Conservation (phyloP, 306 rosid species). For the Dryas alaskensis region DNA sequence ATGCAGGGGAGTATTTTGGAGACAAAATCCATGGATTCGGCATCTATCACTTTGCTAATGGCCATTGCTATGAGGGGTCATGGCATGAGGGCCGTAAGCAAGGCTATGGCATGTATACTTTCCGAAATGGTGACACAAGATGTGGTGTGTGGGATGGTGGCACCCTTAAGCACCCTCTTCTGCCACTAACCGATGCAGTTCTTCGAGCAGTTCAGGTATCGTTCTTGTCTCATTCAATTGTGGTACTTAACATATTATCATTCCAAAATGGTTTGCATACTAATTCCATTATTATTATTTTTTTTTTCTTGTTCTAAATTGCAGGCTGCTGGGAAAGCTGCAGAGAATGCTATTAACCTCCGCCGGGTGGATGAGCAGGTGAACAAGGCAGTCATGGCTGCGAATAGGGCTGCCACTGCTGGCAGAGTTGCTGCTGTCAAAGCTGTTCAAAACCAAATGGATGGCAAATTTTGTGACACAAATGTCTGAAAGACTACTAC, state of each 20-base stretch:
- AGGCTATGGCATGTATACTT: slow-evolving; percentile 74
- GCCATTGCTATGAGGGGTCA: slow-evolving; percentile 93
- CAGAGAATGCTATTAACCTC: slow-evolving; percentile 65
- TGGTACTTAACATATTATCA: not conserved
- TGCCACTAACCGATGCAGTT: slow-evolving; percentile 49
- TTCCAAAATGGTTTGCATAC: not conserved
- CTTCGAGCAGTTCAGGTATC: slow-evolving; percentile 80
- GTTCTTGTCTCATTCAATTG: not conserved
- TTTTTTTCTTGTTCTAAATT: slow-evolving; percentile 3
- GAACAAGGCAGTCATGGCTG: slow-evolving; percentile 74
- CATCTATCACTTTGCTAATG: slow-evolving; percentile 87
- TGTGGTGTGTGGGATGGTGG: slow-evolving; percentile 97
- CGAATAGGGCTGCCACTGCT: slow-evolving; percentile 87
- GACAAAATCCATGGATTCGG: slow-evolving; percentile 99
- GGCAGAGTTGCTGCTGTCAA: slow-evolving; percentile 98
- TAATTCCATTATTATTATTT: not conserved
- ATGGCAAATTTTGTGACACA: slow-evolving; percentile 81
- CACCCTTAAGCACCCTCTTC: slow-evolving; percentile 65
- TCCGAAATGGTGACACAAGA: slow-evolving; percentile 62
- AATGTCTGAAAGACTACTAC: slow-evolving; percentile 37
- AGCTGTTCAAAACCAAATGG: slow-evolving; percentile 92
- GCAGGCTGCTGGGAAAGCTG: slow-evolving; percentile 85
- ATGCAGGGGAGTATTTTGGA: slow-evolving; percentile 97
- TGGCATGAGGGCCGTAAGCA: slow-evolving; percentile 97
- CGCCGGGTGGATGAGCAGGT: slow-evolving; percentile 68